Evolutionary conservation across 768 basidiomycete genomes (phyloP).

Genomic region (Lactarius sanguifluus): DNA sequence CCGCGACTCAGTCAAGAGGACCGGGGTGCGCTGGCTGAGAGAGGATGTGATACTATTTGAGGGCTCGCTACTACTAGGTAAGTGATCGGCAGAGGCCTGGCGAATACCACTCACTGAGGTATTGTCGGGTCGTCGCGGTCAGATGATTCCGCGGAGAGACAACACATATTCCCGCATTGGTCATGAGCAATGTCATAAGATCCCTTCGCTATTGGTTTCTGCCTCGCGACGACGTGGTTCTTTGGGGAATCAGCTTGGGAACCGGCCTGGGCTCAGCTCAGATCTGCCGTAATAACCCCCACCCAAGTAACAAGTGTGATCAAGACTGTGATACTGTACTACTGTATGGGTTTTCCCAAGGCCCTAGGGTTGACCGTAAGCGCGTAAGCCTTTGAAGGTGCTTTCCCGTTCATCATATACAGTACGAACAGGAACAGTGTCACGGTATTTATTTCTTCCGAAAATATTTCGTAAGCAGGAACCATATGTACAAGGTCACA

Average conservation of each 20-base stretch:
- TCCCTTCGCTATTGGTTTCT: not conserved
- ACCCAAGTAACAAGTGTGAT: too few species aligned
- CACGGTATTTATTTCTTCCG: too few species aligned
- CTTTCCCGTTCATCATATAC: too few species aligned
- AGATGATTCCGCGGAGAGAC: not conserved
- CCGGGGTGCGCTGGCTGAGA: not conserved
- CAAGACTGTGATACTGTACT: too few species aligned
- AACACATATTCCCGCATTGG: not conserved
- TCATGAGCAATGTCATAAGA: not conserved
- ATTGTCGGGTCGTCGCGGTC: not conserved
- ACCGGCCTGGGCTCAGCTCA: too few species aligned
- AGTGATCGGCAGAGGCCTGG: not conserved
- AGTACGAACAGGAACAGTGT: not conserved
- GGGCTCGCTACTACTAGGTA: too few species aligned
- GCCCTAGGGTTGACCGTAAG: not conserved
- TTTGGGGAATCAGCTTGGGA: not conserved
- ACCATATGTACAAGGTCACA: too few species aligned
- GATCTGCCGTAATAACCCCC: not conserved
- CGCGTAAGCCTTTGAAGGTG: too few species aligned
- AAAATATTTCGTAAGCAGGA: too few species aligned
- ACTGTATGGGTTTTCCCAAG: too few species aligned
- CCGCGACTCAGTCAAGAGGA: slow-evolving; percentile 18
- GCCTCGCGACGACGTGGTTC: not conserved
- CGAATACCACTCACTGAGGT: not conserved
- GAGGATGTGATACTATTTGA: not conserved